A percentile compares a stretch with the other conserved stretches of the same genome.
phyloP scores from a whole-genome alignment of 768 basidiomycete genomes.

The Hygrophorus pudorinus region DNA sequence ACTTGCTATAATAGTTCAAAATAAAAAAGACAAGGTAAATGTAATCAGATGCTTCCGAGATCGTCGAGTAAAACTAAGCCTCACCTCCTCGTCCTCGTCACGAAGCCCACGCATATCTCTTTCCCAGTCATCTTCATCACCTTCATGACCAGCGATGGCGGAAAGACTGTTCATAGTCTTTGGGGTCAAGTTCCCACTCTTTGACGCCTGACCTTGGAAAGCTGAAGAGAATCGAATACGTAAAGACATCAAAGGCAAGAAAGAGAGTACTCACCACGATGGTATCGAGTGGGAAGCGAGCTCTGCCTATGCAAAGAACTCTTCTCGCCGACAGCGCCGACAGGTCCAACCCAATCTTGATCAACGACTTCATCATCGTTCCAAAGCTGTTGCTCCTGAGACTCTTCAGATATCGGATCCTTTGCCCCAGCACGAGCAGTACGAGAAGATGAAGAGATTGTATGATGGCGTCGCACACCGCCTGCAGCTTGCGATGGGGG shows the following conservation, averaged over 20 bases:
- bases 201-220: slow-evolving; percentile 40
- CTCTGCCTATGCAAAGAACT: slow-evolving; percentile 70
- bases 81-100: slow-evolving; percentile 63
- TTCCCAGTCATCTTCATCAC: slow-evolving; percentile 86
- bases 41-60: slow-evolving; percentile 5
- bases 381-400: slow-evolving; percentile 44
- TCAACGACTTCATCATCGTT: slow-evolving; percentile 73
- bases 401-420: slow-evolving; percentile 59
- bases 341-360: slow-evolving; percentile 72
- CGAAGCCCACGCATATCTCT: slow-evolving; percentile 44
- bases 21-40: slow-evolving; percentile 7
- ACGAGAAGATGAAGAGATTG: slow-evolving; percentile 69
- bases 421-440: slow-evolving; percentile 49
- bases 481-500: slow-evolving; percentile 28
- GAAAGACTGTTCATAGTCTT: slow-evolving; percentile 74
- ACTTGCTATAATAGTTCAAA: slow-evolving; percentile 9
- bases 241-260: slow-evolving; percentile 8
- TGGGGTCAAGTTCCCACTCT: slow-evolving; percentile 55
- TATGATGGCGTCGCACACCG: slow-evolving; percentile 73
- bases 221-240: slow-evolving; percentile 22
- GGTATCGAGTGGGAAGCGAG: slow-evolving; percentile 73
- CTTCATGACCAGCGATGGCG: slow-evolving; percentile 79
- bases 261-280: slow-evolving; percentile 43
- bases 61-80: slow-evolving; percentile 8
- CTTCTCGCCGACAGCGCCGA: slow-evolving; percentile 80